Conservation (phyloP, 169 alveolate genomes). For the Plasmodium falciparum region DNA sequence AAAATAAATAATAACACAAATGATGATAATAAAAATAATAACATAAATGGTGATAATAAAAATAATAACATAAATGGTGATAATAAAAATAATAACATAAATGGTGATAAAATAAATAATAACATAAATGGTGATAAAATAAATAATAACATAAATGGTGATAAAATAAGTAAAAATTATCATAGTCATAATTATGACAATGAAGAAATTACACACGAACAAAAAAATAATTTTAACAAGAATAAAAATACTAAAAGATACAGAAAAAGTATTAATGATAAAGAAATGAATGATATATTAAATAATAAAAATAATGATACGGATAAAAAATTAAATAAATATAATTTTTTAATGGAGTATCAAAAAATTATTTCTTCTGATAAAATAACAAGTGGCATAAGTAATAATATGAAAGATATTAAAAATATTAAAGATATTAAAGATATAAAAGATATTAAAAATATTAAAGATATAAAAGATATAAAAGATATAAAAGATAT, state of each 20-base stretch:
- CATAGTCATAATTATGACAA: too few relatives aligned
- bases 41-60: too few relatives aligned
- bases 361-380: background rate
- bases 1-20: too few relatives aligned
- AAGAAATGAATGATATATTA: background rate
- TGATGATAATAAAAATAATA: too few relatives aligned
- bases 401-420: background rate
- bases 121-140: too few relatives aligned
- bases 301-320: background rate
- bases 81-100: too few relatives aligned
- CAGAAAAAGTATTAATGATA: background rate
- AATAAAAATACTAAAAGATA: background rate
- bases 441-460: background rate
- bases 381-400: background rate
- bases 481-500: background rate
- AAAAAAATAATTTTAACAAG: too few relatives aligned
- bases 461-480: background rate
- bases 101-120: too few relatives aligned
- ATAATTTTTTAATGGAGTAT: background rate
- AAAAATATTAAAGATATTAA: background rate
- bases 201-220: too few relatives aligned
- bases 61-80: too few relatives aligned
- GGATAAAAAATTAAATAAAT: background rate
- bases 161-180: too few relatives aligned
- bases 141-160: too few relatives aligned